These are phyloP conservation scores for Aspergillus incahuasiensis DNA, from an alignment of 495 filamentous ascomycete genomes.

Conservation along the genomic window DNA sequence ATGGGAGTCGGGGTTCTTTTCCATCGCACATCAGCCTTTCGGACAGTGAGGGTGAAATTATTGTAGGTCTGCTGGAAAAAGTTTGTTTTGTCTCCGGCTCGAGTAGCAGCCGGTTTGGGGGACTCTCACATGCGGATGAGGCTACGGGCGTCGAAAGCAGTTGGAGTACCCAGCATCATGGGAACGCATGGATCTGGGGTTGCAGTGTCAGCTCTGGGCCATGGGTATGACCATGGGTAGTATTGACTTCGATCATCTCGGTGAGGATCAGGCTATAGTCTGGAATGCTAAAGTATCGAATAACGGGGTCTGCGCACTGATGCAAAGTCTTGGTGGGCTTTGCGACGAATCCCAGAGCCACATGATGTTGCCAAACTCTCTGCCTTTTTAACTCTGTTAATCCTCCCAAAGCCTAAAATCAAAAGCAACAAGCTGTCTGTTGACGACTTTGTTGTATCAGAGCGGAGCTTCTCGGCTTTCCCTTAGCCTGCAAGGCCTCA, in stretches of 20 bases:
- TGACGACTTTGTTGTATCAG: neutral
- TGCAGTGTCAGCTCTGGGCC: constrained; percentile 8
- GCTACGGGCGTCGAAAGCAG: neutral
- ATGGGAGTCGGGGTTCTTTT: neutral
- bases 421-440: neutral
- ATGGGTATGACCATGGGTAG: constrained; percentile 16
- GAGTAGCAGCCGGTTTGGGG: neutral
- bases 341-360: neutral
- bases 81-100: neutral
- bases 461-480: neutral
- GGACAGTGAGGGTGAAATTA: neutral
- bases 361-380: neutral
- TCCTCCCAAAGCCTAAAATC: neutral
- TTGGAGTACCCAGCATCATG: constrained; percentile 9
- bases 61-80: neutral
- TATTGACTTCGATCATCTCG: constrained; percentile 8
- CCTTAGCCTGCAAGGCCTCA: constrained; percentile 7
- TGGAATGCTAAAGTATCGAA: neutral
- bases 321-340: neutral
- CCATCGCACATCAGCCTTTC: neutral
- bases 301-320: neutral
- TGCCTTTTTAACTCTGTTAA: neutral
- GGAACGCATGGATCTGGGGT: constrained; percentile 12
- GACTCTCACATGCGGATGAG: neutral
- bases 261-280: constrained; percentile 5